Evolutionary conservation across 768 basidiomycete species (phyloP).

Genomic region (Rhizopogon vinicolor): DNA sequence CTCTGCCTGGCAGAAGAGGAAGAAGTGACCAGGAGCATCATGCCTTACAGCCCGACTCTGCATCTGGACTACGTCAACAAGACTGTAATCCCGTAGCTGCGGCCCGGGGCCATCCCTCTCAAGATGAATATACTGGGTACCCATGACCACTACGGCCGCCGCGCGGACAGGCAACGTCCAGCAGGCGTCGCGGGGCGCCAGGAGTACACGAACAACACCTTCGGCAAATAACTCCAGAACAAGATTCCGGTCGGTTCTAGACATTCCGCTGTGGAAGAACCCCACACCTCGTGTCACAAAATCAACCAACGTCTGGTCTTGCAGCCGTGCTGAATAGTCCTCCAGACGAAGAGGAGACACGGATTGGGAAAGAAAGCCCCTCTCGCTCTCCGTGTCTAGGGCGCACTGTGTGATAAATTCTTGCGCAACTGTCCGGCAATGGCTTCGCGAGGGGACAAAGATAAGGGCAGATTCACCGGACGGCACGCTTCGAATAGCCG

Average conservation of each 20-base stretch:
- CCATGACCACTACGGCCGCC: slow-evolving; percentile 81
- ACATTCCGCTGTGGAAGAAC: slow-evolving; percentile 74
- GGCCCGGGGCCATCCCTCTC: slow-evolving; percentile 48
- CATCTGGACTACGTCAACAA: slow-evolving; percentile 87
- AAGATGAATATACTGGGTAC: slow-evolving; percentile 76
- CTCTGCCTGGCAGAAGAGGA: slow-evolving; percentile 88
- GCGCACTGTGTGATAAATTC: slow-evolving; percentile 89
- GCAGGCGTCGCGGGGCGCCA: slow-evolving; percentile 79
- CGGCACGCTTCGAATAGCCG: slow-evolving; percentile 52
- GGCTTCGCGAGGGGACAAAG: slow-evolving; percentile 83
- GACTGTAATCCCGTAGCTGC: slow-evolving; percentile 72
- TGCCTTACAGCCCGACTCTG: slow-evolving; percentile 80
- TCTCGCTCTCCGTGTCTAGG: slow-evolving; percentile 61
- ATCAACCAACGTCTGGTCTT: slow-evolving; percentile 61
- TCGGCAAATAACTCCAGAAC: slow-evolving; percentile 80
- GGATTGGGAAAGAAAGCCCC: slow-evolving; percentile 59
- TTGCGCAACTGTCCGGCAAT: slow-evolving; percentile 68
- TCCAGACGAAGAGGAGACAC: slow-evolving; percentile 53
- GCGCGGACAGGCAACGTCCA: slow-evolving; percentile 89
- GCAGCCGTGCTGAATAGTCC: slow-evolving; percentile 51
- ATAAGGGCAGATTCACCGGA: slow-evolving; percentile 57
- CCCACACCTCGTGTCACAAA: slow-evolving; percentile 84
- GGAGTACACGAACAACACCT: slow-evolving; percentile 72
- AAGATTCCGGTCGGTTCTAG: slow-evolving; percentile 60
- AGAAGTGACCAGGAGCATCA: slow-evolving; percentile 58